These are phyloP conservation scores for Nicotiana attenuata DNA, from an alignment of 257 asterid genomes.

Conservation along the genomic window DNA sequence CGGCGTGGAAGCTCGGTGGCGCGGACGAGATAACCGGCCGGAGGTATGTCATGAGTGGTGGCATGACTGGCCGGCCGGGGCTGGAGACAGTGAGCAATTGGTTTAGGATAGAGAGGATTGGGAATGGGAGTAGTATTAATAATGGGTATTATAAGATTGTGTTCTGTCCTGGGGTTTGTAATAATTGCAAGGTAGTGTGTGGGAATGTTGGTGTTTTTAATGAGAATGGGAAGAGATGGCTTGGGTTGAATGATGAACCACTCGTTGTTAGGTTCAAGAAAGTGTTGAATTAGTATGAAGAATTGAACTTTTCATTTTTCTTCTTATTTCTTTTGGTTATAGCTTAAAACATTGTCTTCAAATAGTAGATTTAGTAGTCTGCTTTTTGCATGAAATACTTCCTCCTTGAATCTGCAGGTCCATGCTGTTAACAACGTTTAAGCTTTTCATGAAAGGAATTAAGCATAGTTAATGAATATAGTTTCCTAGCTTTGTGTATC, in stretches of 20 bases:
- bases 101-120: conserved; percentile 44
- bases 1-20: conserved; percentile 39
- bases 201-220: conserved; percentile 40
- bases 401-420: no score
- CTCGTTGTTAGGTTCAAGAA: conserved; percentile 35
- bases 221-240: conserved; percentile 46
- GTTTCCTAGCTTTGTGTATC: not conserved
- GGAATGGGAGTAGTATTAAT: conserved; percentile 14
- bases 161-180: conserved; percentile 45
- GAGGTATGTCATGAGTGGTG: conserved; percentile 42
- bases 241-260: conserved; percentile 40
- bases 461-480: no score
- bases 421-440: no score
- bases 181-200: conserved; percentile 31
- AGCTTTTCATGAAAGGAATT: no score
- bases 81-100: conserved; percentile 37
- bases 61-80: conserved; percentile 35
- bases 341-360: no score
- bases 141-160: conserved; percentile 30
- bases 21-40: conserved; percentile 24
- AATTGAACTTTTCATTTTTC: not conserved
- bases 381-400: no score
- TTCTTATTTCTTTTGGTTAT: not conserved
- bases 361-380: not conserved
- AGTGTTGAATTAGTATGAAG: not conserved